These are phyloP conservation scores for Mucor piriformis DNA, from an alignment of 371 early-diverging fungal species.

Conservation along the genomic window DNA sequence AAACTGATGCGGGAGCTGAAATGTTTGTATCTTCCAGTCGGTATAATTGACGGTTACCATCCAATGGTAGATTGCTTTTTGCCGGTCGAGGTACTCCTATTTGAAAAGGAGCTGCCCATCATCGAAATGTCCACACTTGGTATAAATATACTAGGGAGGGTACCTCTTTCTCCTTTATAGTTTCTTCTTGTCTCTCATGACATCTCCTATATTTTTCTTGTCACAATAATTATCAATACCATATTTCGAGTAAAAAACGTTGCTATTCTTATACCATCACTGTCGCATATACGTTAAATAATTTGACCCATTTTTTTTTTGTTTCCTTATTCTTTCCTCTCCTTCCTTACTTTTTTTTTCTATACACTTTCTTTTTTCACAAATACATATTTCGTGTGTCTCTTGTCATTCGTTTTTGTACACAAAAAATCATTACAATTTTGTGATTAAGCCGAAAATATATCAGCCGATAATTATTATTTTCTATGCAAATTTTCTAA, in stretches of 20 bases:
- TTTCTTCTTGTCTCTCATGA: not conserved
- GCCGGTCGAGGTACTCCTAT: not conserved
- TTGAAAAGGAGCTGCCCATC: not conserved
- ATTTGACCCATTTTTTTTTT: not conserved
- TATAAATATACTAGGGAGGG: slow-evolving; percentile 1
- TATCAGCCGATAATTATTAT: not conserved
- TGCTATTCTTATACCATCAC: not conserved
- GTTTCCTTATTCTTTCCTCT: not conserved
- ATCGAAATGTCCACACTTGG: not conserved
- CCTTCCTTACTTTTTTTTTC: slow-evolving; percentile 9
- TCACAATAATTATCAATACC: not conserved
- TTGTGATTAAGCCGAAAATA: not conserved
- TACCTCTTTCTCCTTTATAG: not conserved
- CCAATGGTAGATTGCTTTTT: no score
- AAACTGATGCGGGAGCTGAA: no score
- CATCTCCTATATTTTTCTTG: not conserved
- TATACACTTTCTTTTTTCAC: not conserved
- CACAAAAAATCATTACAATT: not conserved
- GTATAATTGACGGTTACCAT: no score
- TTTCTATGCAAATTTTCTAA: not conserved
- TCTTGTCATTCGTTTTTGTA: not conserved
- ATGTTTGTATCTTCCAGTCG: no score
- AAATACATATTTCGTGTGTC: slow-evolving; percentile 26
- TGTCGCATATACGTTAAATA: not conserved
- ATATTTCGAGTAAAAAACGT: not conserved